Percentiles rank a stretch among this genome's conserved stretches.
These are phyloP conservation scores for Debaryomycetaceae sp. DNA, from an alignment of 1,139 yeast genomes.

Conservation along the genomic window DNA sequence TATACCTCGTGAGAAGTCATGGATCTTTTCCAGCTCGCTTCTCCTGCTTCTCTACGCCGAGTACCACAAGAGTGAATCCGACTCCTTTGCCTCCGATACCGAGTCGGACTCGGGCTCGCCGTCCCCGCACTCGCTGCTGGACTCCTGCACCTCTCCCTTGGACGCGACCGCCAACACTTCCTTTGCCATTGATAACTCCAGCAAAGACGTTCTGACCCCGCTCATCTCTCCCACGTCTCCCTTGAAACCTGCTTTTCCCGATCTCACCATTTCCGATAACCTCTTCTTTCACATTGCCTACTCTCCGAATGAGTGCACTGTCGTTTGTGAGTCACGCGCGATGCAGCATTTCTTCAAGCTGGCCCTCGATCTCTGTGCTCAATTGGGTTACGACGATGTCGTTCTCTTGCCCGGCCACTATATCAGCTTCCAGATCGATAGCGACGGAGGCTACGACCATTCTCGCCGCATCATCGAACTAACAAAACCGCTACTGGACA, in stretches of 20 bases:
- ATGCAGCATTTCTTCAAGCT: constrained; percentile 26
- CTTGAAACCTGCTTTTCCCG: constrained; percentile 2
- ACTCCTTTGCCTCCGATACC: constrained; percentile 4
- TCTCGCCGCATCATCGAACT: constrained; percentile 47
- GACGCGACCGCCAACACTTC: constrained; percentile 3
- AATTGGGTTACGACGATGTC: constrained; percentile 22
- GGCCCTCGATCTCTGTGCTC: constrained; percentile 19
- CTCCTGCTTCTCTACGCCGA: constrained; percentile 23
- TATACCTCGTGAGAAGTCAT: constrained; percentile 35
- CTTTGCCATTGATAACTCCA: constrained; percentile 10
- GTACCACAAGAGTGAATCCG: not conserved
- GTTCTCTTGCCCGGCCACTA: constrained; percentile 36
- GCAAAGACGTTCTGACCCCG: constrained; percentile 4
- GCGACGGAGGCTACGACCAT: constrained; percentile 45
- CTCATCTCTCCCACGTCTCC: not conserved
- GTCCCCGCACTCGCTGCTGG: constrained; percentile 5
- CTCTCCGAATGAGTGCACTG: constrained; percentile 46
- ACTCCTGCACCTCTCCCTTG: not conserved
- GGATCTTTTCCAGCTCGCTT: constrained; percentile 40
- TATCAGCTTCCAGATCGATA: constrained; percentile 48
- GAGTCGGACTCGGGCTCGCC: constrained; percentile 8
- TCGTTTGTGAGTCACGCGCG: constrained; percentile 35
- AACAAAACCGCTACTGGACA: constrained; percentile 49
- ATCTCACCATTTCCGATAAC: constrained; percentile 15
- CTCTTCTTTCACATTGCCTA: constrained; percentile 43